phyloP scores from a whole-genome alignment of 768 basidiomycete genomes.

The Boletus sensibilis region DNA sequence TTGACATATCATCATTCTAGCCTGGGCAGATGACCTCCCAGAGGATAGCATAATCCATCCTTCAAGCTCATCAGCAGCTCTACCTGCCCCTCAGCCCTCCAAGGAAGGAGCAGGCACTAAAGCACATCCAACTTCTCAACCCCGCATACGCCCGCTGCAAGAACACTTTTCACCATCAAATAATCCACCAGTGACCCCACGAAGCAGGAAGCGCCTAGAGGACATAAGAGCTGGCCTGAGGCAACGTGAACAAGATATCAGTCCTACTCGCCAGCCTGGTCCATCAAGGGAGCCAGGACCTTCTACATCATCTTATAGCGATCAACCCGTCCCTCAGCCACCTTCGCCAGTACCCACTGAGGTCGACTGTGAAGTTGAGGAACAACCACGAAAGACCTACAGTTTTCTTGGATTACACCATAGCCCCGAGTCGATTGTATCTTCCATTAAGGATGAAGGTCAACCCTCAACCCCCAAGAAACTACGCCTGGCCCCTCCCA shows the following conservation, averaged over 20 bases:
- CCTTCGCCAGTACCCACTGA: conserved; percentile 29
- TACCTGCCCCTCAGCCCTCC: not conserved
- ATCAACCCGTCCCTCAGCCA: conserved; percentile 16
- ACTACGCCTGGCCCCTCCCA: conserved; percentile 9
- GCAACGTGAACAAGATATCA: conserved; percentile 14
- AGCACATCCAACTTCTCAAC: not conserved
- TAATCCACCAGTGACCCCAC: conserved; percentile 4
- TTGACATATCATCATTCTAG: conserved; percentile 16
- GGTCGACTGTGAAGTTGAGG: conserved; percentile 20
- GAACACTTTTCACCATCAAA: not conserved
- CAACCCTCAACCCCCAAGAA: conserved; percentile 28
- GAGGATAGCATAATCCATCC: not conserved
- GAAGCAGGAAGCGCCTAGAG: conserved; percentile 9
- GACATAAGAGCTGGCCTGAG: conserved; percentile 19
- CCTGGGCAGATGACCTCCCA: conserved; percentile 34
- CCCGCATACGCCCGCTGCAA: not conserved
- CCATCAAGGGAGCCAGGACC: conserved; percentile 5
- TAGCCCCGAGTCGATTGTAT: conserved; percentile 9
- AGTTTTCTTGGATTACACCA: conserved; percentile 28
- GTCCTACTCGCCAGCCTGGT: conserved; percentile 7
- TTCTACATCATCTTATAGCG: not conserved
- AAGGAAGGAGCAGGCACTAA: not conserved
- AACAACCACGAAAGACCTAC: conserved; percentile 9
- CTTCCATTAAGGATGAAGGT: conserved; percentile 11
- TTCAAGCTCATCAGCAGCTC: not conserved